Conservation (phyloP, 2,329 filamentous ascomycete species). For the Sordariomycetes sp. region DNA sequence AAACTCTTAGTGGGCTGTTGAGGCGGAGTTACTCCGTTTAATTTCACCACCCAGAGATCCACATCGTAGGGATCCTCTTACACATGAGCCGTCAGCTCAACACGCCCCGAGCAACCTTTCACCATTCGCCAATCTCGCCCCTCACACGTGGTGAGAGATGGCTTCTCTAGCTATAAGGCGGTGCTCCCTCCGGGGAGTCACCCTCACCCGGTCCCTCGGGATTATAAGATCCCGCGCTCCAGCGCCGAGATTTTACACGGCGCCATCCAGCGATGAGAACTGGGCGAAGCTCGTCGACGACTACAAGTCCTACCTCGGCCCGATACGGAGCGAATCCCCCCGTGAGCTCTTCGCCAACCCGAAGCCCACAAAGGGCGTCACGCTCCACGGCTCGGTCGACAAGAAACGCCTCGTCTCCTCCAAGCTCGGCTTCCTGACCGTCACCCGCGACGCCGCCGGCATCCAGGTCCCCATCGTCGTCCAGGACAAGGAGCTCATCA, state of each 20-base stretch:
- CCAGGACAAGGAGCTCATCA: slow-evolving; percentile 19
- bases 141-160: not conserved
- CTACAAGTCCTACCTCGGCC: slow-evolving; percentile 3
- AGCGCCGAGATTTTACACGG: slow-evolving; percentile 1
- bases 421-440: slow-evolving; percentile 56
- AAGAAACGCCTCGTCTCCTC: slow-evolving; percentile 54
- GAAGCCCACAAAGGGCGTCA: slow-evolving; percentile 5
- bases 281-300: slow-evolving; percentile 3
- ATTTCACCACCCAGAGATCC: not conserved
- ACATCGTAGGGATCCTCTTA: not conserved
- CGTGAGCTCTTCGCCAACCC: slow-evolving; percentile 3
- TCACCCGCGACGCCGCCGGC: slow-evolving; percentile 21
- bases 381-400: slow-evolving; percentile 58
- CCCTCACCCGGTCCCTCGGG: not conserved
- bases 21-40: not conserved
- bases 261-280: not conserved
- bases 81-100: not conserved
- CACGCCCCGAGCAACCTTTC: not conserved
- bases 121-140: not conserved
- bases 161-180: not conserved
- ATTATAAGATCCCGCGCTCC: not conserved
- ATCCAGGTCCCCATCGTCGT: slow-evolving; percentile 20
- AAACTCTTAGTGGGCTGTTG: not conserved
- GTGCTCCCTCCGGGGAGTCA: not conserved
- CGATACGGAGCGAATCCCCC: slow-evolving; percentile 1